Evolutionary conservation across 2,329 filamentous ascomycete genomes (phyloP), one percentile per base, ranked within the genome.

Genomic region (Neophaeococcomyces mojaviensis): DNA sequence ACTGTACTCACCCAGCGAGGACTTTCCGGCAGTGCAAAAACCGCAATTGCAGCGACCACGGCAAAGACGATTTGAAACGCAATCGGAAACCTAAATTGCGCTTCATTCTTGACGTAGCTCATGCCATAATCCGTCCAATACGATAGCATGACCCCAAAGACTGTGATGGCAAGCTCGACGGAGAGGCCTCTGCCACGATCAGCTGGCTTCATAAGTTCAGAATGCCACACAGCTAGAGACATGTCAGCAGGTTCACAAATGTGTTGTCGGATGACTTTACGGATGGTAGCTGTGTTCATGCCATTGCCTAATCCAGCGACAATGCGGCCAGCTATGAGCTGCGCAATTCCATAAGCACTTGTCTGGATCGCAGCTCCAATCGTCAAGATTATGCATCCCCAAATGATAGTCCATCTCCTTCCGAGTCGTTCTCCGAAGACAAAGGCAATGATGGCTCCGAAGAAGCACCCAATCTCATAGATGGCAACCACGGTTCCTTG

Each of bases 11-110:
- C 8, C 39, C 39, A 41, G 10, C 39, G 39, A 16, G 39, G 39
- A 9, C 24, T 31, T 13, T 41, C 39, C 3, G 39, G 28, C 38
- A 35, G 39, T 3, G 19, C 35, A 8, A 40, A 45, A 28, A 48
- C 48, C 35, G 70, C 65, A n/a, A 49, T 56, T 39, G 73, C 62
- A 19, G 78, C 75, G 28, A 78, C 63, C 2, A 73, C 47, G 0
- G 76, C 74, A 42, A 79, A 73, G 30, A 77, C 55, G 50, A 77
- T 76, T 58, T 79, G 77, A 58, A 79, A 76, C 4, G 71, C 73
- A 41, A 79, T 68, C 1, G 76, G 76, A 49, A 78, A 74, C 38
- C 76, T 66, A 74, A 74, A 78, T 16, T 69, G 60, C 12, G 70
- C 62, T 9, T 64, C 64, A 38, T 50, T 67, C 41, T 71, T 70